Evolutionary conservation across 2,329 filamentous ascomycete species (phyloP).

Genomic region (Paecilomyces variotii): DNA sequence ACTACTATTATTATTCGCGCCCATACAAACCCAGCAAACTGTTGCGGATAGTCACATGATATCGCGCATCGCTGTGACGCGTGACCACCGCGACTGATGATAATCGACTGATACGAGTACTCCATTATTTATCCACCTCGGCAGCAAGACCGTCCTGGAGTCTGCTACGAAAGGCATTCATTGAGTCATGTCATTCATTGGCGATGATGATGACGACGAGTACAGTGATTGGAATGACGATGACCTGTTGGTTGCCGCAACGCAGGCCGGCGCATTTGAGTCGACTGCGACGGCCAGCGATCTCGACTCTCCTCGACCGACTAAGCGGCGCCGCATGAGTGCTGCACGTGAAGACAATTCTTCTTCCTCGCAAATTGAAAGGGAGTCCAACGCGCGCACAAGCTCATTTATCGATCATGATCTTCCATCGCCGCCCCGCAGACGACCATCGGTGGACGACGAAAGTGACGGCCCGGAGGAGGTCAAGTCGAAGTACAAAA

Average conservation of each 20-base stretch:
- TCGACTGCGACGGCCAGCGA: neutral
- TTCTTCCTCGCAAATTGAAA: neutral
- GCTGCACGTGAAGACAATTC: conserved; percentile 1
- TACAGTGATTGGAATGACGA: conserved; percentile 19
- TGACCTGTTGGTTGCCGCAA: conserved; percentile 18
- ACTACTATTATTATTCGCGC: no score
- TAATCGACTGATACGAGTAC: neutral
- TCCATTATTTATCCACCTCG: neutral
- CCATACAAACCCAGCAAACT: neutral
- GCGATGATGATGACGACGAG: conserved; percentile 16
- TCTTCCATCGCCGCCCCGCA: conserved; percentile 9
- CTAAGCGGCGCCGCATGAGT: conserved; percentile 28
- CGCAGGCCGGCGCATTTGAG: conserved; percentile 7
- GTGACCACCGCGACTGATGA: neutral
- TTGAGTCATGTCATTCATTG: conserved; percentile 18
- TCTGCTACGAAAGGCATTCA: neutral
- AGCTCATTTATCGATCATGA: conserved; percentile 16
- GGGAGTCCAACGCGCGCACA: conserved; percentile 8
- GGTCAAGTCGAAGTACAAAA: conserved; percentile 27
- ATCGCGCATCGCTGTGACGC: neutral
- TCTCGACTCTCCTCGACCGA: conserved; percentile 16
- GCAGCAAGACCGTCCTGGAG: neutral
- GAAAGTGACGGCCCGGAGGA: conserved; percentile 9
- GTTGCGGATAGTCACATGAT: neutral
- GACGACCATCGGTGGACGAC: conserved; percentile 9